Percentiles rank a stretch among this genome's conserved stretches.
Evolutionary conservation across 2,329 filamentous ascomycete genomes (phyloP).

Genomic region (Stenocarpella maydis): DNA sequence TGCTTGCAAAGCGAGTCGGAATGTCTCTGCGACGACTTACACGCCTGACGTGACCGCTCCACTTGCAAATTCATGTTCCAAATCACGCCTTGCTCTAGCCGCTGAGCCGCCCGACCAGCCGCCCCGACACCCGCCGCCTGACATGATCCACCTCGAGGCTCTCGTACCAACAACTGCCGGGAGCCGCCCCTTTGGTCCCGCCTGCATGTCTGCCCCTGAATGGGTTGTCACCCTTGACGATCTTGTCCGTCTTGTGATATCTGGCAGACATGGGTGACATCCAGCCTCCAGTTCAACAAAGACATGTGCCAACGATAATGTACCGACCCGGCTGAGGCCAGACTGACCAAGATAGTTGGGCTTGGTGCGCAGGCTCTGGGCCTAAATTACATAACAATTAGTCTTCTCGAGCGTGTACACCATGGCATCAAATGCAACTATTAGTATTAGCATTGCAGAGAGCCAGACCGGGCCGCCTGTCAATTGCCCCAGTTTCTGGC

Average conservation of each 20-base stretch:
- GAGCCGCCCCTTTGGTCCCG: slow-evolving; percentile 13
- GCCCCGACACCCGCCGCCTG: slow-evolving; percentile 15
- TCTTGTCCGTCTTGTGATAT: not conserved
- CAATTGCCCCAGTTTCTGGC: not conserved
- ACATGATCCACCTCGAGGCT: slow-evolving; percentile 3
- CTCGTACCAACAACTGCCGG: slow-evolving; percentile 3
- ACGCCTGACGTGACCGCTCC: slow-evolving; percentile 28
- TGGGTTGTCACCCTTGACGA: slow-evolving; percentile 14
- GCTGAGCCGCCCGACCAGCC: slow-evolving; percentile 23
- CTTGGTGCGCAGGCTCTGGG: not conserved
- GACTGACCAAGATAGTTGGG: not conserved
- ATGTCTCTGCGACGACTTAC: slow-evolving; percentile 11
- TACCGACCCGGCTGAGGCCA: not conserved
- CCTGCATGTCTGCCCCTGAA: slow-evolving; percentile 22
- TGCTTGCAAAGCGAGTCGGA: slow-evolving; percentile 14
- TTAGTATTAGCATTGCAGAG: not conserved
- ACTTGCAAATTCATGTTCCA: slow-evolving; percentile 27
- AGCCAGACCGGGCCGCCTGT: not conserved
- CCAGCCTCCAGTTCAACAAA: not conserved
- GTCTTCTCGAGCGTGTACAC: not conserved
- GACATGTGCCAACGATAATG: not conserved
- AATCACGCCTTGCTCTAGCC: slow-evolving; percentile 26
- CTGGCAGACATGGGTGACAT: no score
- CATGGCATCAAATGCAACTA: not conserved
- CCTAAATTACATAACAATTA: not conserved